A percentile compares a stretch with the other conserved stretches of the same genome.
These are phyloP conservation scores for Paramecium sexaurelia DNA, from an alignment of 73 alveolate species.

Conservation along the genomic window DNA sequence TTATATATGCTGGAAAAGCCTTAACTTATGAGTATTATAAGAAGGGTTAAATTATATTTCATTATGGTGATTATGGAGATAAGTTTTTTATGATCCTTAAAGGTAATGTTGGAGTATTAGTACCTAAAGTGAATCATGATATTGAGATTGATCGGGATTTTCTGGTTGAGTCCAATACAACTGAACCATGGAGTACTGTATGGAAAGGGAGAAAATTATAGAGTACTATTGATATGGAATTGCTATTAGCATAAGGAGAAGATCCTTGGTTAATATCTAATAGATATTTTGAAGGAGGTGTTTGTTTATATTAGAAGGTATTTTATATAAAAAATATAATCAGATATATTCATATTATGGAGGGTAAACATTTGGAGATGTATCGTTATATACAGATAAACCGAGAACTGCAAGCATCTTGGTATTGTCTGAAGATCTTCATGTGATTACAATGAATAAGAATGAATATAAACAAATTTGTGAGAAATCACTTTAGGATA, in stretches of 20 bases:
- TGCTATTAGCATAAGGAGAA: neutral
- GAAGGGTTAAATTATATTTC: neutral
- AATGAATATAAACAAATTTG: conserved; percentile 15
- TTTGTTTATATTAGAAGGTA: neutral
- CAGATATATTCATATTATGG: conserved; percentile 4
- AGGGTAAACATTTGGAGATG: conserved; percentile 55
- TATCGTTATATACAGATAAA: conserved; percentile 10
- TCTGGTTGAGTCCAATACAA: neutral
- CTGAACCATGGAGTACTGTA: neutral
- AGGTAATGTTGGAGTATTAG: conserved; percentile 42
- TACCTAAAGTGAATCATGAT: conserved; percentile 11
- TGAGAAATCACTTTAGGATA: conserved; percentile 33
- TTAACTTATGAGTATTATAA: neutral
- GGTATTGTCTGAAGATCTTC: neutral
- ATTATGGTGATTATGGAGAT: conserved; percentile 53
- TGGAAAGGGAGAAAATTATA: neutral
- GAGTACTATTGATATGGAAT: neutral
- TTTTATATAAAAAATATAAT: neutral
- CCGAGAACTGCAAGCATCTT: conserved; percentile 54
- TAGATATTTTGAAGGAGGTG: neutral
- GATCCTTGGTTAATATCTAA: neutral
- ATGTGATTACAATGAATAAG: conserved; percentile 16
- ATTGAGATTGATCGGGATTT: neutral
- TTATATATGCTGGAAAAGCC: neutral
- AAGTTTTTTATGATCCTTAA: neutral